Conservation (phyloP, 345 rosid genomes). For the Salix caprea region DNA sequence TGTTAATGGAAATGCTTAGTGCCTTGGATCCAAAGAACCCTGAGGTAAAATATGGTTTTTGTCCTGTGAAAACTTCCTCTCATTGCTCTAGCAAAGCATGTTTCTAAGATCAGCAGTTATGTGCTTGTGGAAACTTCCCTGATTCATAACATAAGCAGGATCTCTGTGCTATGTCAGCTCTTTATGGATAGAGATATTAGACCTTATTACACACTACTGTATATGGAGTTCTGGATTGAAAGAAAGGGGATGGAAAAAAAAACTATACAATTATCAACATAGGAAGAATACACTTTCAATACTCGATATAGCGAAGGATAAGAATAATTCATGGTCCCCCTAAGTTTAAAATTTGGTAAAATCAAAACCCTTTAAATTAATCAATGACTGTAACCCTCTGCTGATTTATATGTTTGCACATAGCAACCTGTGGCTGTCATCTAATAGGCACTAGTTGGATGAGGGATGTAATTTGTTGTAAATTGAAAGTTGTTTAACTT, state of each 20-base stretch:
- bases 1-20: conserved; percentile 78
- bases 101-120: not conserved
- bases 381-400: not conserved
- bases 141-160: not conserved
- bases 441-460: not conserved
- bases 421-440: not conserved
- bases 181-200: not conserved
- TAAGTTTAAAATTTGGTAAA: not conserved
- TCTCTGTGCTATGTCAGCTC: not conserved
- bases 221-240: not conserved
- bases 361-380: not conserved
- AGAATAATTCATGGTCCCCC: not conserved
- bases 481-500: too few species aligned
- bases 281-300: not conserved
- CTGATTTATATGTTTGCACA: not conserved
- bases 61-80: not conserved
- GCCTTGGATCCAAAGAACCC: conserved; percentile 78
- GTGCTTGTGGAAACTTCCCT: not conserved
- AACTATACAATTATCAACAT: not conserved
- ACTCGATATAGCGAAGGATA: not conserved
- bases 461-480: not conserved
- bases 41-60: conserved; percentile 43
- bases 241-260: not conserved
- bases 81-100: not conserved
- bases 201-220: not conserved